Base-by-base conservation (phyloP, 352 stramenopile species). In the Blastocystis hominis region DNA sequence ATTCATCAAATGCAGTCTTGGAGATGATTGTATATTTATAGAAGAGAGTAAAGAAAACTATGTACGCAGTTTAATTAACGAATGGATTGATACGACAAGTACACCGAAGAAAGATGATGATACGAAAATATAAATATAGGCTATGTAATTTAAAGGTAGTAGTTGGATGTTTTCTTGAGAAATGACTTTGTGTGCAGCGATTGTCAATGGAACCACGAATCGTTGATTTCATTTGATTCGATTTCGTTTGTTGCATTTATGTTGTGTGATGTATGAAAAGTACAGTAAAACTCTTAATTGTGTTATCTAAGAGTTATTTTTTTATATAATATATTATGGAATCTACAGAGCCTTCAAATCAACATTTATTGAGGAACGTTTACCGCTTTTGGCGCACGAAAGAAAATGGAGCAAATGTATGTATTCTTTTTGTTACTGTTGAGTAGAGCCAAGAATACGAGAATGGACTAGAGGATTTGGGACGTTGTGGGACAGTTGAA, bases 1-100 rank as follows among this genome's bases (percentile, higher is more conserved):
- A 34, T 80, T 80, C 50, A 80, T 80, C 42, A 64, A 63, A 17
- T 61, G 30, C 38, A 62, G n/a, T 9, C 70, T 80, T 38, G 50
- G 50, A 63, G 55, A 46, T 24, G 55, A 80, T 24, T 61, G 34
- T 42, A 62, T 80, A 15, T 80, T 80, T 64, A 80, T 80, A 30
- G 55, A 80, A 64, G 13, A n/a, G 5, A 47, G 38, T 7, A 80
- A 54, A 61, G 70, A 80, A 80, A 15, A 20, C 44, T 80, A 80
- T 80, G 70, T 80, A 20, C 30, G 70, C 9, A 80, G 50, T 20
- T 46, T 80, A 44, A 80, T 80, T 46, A 80, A 80, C 54, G 70
- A 80, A 9, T 80, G 70, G 70, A 80, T 80, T 64, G 70, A 80
- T 42, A 80, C 40, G 70, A 80, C 20, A 30, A 80, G 55, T n/a